phyloP scores from a whole-genome alignment of 2,329 filamentous ascomycete species.

The Cercospora brassicicola region DNA sequence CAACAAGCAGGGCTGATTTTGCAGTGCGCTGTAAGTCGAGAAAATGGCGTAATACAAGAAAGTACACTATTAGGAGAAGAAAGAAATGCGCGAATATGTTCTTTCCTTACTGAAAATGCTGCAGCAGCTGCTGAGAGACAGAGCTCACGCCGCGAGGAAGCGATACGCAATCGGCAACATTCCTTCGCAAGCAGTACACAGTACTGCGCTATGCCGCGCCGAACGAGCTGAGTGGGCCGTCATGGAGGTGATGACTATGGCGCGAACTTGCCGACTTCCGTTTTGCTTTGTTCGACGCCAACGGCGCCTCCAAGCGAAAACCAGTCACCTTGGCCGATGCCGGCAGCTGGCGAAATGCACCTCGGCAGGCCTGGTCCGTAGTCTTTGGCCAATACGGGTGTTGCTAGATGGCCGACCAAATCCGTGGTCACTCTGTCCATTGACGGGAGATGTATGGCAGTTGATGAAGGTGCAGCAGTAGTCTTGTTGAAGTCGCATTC shows the following conservation, averaged over 20 bases:
- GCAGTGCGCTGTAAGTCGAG: neutral
- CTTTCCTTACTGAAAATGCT: neutral
- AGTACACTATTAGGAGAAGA: neutral
- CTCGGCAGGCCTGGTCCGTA: neutral
- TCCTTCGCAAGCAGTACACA: neutral
- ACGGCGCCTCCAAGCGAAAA: neutral
- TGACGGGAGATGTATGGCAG: neutral
- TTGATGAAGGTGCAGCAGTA: neutral
- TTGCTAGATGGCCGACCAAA: neutral
- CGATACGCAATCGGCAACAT: neutral
- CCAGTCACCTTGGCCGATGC: slow-evolving; percentile 8
- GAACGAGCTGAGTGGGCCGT: neutral
- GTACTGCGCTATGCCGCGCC: neutral
- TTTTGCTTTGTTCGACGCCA: neutral
- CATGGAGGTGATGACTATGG: neutral
- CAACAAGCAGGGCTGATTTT: too few species aligned
- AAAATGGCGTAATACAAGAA: neutral
- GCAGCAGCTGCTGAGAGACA: neutral
- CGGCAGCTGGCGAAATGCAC: slow-evolving; percentile 6
- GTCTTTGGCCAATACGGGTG: neutral
- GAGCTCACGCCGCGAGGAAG: neutral
- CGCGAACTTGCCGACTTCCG: neutral
- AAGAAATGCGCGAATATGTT: neutral
- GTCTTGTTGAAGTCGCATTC: neutral
- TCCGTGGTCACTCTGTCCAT: neutral